Evolutionary conservation across 1,139 yeast genomes (phyloP).

Genomic region (Blastobotrys arbuscula): DNA sequence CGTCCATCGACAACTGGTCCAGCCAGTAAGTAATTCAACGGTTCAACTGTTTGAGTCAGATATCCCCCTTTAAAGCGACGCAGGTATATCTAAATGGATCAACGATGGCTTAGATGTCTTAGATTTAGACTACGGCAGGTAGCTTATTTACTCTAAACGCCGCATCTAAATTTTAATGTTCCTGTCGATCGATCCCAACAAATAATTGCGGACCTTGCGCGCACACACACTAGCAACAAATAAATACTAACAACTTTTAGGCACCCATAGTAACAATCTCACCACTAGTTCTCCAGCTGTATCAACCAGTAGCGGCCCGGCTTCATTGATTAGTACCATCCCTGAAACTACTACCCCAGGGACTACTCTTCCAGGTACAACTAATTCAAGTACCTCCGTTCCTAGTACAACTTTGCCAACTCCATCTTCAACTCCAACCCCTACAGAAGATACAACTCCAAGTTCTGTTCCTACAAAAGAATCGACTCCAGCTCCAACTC

Average conservation of each 20-base stretch:
- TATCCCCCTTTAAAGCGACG: no score
- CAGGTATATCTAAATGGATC: no score
- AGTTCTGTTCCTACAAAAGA: background rate
- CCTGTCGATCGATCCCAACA: no score
- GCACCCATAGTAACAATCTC: background rate
- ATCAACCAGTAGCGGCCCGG: conserved; percentile 1
- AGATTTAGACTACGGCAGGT: background rate
- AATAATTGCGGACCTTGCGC: no score
- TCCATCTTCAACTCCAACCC: conserved; percentile 3
- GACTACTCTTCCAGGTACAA: conserved; percentile 15
- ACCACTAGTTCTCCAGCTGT: background rate
- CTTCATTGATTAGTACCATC: conserved; percentile 15
- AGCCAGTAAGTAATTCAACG: no score
- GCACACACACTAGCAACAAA: background rate
- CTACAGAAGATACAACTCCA: conserved; percentile 12
- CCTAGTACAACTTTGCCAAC: conserved; percentile 19
- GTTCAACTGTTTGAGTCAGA: no score
- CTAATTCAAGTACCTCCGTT: conserved; percentile 15
- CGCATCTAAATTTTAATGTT: no score
- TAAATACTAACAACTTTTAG: background rate
- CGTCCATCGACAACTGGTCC: no score
- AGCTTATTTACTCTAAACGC: no score
- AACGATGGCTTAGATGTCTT: no score
- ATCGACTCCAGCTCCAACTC: background rate
- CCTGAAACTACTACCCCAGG: conserved; percentile 21